Conservation (phyloP, 345 rosid genomes). For the Eucalyptus pauciflora region DNA sequence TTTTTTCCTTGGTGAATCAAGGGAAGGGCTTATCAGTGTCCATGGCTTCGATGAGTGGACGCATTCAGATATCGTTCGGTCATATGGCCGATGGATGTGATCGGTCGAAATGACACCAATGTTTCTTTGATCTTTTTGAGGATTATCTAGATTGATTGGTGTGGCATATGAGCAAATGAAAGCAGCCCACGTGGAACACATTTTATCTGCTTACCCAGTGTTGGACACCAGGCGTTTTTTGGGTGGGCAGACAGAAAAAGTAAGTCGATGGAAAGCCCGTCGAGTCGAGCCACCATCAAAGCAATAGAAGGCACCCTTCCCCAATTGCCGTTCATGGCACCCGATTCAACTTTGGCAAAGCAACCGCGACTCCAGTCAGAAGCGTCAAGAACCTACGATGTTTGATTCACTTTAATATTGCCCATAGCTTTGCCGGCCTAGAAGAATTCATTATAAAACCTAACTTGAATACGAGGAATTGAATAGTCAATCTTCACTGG, state of each 20-base stretch:
- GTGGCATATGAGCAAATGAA: background rate
- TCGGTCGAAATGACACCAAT: background rate
- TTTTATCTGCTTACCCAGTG: background rate
- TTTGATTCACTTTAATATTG: background rate
- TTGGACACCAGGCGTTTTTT: background rate
- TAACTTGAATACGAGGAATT: background rate
- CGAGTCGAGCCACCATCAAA: background rate
- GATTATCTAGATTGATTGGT: background rate
- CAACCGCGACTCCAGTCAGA: background rate
- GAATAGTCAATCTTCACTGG: background rate
- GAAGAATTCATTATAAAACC: background rate
- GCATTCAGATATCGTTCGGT: background rate
- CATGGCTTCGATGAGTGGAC: background rate
- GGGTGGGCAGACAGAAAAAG: background rate
- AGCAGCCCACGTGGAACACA: background rate
- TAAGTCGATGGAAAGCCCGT: background rate
- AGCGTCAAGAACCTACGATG: background rate
- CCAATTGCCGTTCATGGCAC: background rate
- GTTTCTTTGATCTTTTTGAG: background rate
- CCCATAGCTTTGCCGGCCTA: background rate
- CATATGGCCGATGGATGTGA: background rate
- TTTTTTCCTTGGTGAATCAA: background rate
- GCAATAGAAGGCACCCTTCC: background rate
- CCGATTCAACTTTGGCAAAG: background rate
- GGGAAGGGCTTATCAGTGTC: background rate